Base-by-base conservation (phyloP, 2,329 filamentous ascomycete species). In the Fusarium setosum region DNA sequence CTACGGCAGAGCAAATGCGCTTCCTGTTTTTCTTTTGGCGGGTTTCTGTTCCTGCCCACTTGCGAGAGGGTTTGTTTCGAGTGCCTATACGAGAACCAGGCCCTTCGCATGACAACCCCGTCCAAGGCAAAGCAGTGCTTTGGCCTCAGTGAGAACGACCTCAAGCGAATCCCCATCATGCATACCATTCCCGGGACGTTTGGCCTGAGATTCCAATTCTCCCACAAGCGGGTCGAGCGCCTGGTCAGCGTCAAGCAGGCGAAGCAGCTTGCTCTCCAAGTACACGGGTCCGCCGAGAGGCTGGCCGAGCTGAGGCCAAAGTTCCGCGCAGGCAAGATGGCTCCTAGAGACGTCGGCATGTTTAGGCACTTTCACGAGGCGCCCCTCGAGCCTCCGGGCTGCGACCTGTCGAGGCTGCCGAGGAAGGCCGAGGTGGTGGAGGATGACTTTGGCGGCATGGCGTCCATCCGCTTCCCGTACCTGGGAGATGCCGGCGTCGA, bases 21-120 rank as follows among this genome's bases (percentile, higher is more conserved):
- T 15, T 73, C 70, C 5, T 78, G 75, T 38, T 56, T 62, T 31
- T 56, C 70, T 10, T 76, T 72, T 57, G 75, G 72, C 13, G 67
- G 59, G 2, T 76, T 75, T 51, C 54, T 77, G 12, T 75, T 76
- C 41, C 63, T 77, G 26, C 73, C 74, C 1, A 73, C 72, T 4
- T 76, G 72, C 56, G 72, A 76, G 51, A 71, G 76, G 50, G 59
- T 71, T 41, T 78, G 75, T 56, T 71, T 67, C 23, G 58, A 70
- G 41, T 77, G 76, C 45, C 62, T 77, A 40, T 67, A 67, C 12
- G 52, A 65, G 35, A 73, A 72, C 45, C 61, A 61, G 44, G 60
- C 69, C 42, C 60, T 74, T 12, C 63, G 69, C 47, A 70, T 75
- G 68, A 68, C 73, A 37, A 59, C 70, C 13, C 40, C 60, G 18